phyloP scores from a whole-genome alignment of 2,329 filamentous ascomycete species.

The Pseudogymnoascus sp. region DNA sequence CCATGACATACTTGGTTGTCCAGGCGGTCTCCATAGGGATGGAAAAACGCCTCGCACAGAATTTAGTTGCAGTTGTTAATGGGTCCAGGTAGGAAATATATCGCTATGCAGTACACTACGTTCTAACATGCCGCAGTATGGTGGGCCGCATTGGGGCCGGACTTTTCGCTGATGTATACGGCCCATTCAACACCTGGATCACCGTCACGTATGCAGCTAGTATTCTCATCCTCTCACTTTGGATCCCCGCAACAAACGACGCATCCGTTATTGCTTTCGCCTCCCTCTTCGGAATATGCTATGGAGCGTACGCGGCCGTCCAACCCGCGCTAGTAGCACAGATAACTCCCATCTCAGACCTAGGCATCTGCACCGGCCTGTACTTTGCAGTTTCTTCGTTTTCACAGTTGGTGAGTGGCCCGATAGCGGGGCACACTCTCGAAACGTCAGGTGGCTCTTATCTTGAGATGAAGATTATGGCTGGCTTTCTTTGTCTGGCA shows the following conservation, averaged over 20 bases:
- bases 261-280: slow-evolving; percentile 52
- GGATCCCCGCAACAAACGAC: slow-evolving; percentile 41
- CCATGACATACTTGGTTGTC: slow-evolving; percentile 36
- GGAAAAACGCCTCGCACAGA: slow-evolving; percentile 35
- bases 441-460: slow-evolving; percentile 13
- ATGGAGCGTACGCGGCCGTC: slow-evolving; percentile 53
- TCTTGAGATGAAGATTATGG: not conserved
- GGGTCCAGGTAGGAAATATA: slow-evolving; percentile 28
- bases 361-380: slow-evolving; percentile 56
- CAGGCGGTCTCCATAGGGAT: slow-evolving; percentile 39
- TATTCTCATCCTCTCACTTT: slow-evolving; percentile 39
- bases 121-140: slow-evolving; percentile 28
- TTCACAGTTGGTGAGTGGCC: slow-evolving; percentile 54
- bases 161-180: slow-evolving; percentile 40
- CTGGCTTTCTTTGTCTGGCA: not conserved
- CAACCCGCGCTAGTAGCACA: slow-evolving; percentile 55
- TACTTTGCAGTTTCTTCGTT: slow-evolving; percentile 51
- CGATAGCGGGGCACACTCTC: slow-evolving; percentile 54
- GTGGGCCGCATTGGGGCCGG: slow-evolving; percentile 45
- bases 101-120: not conserved
- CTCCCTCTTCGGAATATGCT: slow-evolving; percentile 55
- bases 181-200: slow-evolving; percentile 38
- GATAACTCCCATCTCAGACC: slow-evolving; percentile 56
- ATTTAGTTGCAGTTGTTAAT: slow-evolving; percentile 45
- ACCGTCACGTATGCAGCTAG: slow-evolving; percentile 24